These are phyloP conservation scores for Neurospora sp. DNA, from an alignment of 495 filamentous ascomycete genomes.

Conservation along the genomic window DNA sequence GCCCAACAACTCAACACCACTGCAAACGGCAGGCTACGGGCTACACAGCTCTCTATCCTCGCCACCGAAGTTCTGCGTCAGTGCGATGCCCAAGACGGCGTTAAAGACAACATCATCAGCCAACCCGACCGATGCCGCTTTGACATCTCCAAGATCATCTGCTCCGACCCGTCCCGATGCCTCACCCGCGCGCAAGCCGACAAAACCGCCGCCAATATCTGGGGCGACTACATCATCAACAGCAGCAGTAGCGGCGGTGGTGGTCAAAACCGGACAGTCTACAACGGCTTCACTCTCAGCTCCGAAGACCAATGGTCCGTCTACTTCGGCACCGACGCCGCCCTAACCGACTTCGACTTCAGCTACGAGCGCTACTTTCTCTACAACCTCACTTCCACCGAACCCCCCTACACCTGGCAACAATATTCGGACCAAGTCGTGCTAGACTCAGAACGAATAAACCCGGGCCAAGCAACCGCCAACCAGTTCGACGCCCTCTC, in stretches of 20 bases:
- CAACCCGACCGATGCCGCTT: conserved; percentile 50
- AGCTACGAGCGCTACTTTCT: conserved; percentile 30
- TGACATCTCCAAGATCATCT: conserved; percentile 43
- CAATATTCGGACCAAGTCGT: conserved; percentile 23
- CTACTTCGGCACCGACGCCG: conserved; percentile 16
- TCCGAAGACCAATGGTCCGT: conserved; percentile 23
- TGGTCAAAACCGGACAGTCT: conserved; percentile 29
- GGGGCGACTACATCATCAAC: conserved; percentile 40
- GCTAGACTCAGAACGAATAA: conserved; percentile 9
- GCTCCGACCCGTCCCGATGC: conserved; percentile 37
- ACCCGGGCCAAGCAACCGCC: conserved; percentile 33
- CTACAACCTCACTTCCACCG: conserved; percentile 25
- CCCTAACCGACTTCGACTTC: conserved; percentile 23
- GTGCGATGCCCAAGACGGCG: conserved; percentile 56
- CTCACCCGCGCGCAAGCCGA: conserved; percentile 47
- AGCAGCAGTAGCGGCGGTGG: conserved; percentile 6
- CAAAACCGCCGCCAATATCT: conserved; percentile 39
- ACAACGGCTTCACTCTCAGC: conserved; percentile 36
- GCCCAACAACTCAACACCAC: conserved; percentile 30
- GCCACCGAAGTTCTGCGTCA: conserved; percentile 51
- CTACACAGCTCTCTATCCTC: conserved; percentile 41
- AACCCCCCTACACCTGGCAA: conserved; percentile 22
- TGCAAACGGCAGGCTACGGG: conserved; percentile 41
- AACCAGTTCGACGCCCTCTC: conserved; percentile 36
- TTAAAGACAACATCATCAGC: conserved; percentile 55